These are phyloP conservation scores for Apiotrichum brassicae DNA, from an alignment of 1,284 basidiomycete species.

Conservation along the genomic window DNA sequence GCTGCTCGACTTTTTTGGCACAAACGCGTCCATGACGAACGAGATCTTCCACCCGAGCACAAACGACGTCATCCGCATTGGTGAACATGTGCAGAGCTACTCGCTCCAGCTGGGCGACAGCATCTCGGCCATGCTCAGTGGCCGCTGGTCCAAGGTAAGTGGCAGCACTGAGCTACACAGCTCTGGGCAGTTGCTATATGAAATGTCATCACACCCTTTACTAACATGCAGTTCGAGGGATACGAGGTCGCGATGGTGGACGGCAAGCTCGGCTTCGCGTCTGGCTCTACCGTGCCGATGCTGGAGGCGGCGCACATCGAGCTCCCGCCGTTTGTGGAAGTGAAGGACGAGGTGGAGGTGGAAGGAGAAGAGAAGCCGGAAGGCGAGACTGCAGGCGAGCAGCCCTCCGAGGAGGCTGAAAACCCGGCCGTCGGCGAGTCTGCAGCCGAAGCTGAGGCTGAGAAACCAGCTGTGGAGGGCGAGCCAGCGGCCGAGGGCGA, in stretches of 20 bases:
- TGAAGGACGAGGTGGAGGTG: constrained; percentile 10
- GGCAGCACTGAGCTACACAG: too few relatives aligned
- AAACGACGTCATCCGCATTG: constrained; percentile 75
- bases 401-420: neutral
- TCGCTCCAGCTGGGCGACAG: constrained; percentile 89
- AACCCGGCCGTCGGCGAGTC: too few relatives aligned
- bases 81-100: constrained; percentile 91
- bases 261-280: constrained; percentile 72
- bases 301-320: constrained; percentile 54
- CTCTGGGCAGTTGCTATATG: too few relatives aligned
- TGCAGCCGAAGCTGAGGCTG: neutral
- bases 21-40: constrained; percentile 77
- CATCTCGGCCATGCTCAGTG: constrained; percentile 60
- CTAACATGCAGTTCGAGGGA: constrained; percentile 71
- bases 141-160: constrained; percentile 74
- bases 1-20: constrained; percentile 70
- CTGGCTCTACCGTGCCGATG: constrained; percentile 61
- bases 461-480: neutral
- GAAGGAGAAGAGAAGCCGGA: neutral
- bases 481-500: neutral
- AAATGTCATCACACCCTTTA: neutral
- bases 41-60: constrained; percentile 76
- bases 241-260: constrained; percentile 90
- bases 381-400: neutral
- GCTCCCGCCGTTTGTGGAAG: constrained; percentile 49